A percentile compares a stretch with the other conserved stretches of the same genome.
These are phyloP conservation scores for Xylaria longipes DNA, from an alignment of 495 filamentous ascomycete genomes.

Conservation along the genomic window DNA sequence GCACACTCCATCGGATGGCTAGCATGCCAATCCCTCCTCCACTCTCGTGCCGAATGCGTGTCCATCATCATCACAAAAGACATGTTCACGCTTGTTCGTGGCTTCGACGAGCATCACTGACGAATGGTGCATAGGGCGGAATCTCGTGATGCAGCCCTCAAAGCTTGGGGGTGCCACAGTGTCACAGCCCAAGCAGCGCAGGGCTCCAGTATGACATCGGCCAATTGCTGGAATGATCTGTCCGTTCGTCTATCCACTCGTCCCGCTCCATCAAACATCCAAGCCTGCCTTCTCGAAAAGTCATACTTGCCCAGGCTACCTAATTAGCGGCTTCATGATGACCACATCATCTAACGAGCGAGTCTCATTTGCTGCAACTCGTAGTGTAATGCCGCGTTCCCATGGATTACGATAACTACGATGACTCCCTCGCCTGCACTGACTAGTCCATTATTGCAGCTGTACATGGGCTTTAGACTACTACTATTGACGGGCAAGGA, in stretches of 20 bases:
- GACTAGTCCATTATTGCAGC: background rate
- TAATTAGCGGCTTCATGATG: constrained; percentile 15
- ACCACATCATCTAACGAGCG: constrained; percentile 1
- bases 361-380: constrained; percentile 8
- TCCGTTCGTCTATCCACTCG: constrained; percentile 1
- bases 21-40: constrained; percentile 22
- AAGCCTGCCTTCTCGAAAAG: background rate
- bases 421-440: background rate
- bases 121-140: constrained; percentile 24
- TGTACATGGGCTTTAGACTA: background rate
- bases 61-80: constrained; percentile 8
- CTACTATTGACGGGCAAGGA: constrained; percentile 11
- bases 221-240: constrained; percentile 21
- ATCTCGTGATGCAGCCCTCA: constrained; percentile 24
- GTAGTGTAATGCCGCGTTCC: constrained; percentile 20
- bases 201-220: constrained; percentile 21
- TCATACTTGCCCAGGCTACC: background rate
- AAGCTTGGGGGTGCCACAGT: constrained; percentile 20
- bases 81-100: constrained; percentile 6
- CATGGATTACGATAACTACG: constrained; percentile 3
- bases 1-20: constrained; percentile 2
- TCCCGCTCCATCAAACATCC: background rate
- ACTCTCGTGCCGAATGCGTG: constrained; percentile 2
- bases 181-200: constrained; percentile 20
- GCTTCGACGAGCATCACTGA: constrained; percentile 13